A percentile compares a stretch with the other conserved stretches of the same genome.
These are phyloP conservation scores for Megacollybia marginata DNA, from an alignment of 768 basidiomycete species.

Conservation along the genomic window DNA sequence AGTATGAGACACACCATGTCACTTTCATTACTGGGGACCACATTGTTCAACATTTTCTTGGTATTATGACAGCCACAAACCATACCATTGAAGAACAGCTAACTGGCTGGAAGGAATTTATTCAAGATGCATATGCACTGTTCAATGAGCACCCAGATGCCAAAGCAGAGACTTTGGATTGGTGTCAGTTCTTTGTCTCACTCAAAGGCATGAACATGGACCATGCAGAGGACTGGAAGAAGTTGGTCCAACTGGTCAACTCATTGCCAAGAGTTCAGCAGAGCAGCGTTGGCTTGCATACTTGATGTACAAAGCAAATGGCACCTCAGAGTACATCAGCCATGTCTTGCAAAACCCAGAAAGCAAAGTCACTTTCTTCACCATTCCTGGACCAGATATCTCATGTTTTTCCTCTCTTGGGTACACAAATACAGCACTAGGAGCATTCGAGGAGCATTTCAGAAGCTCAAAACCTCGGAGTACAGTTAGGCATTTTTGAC, in stretches of 20 bases:
- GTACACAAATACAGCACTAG: no score
- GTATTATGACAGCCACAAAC: conserved; percentile 7
- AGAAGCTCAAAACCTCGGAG: no score
- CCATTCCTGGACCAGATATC: no score
- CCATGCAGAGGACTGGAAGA: conserved; percentile 19
- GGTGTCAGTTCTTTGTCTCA: conserved; percentile 5
- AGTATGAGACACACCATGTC: conserved; percentile 9
- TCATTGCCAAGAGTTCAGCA: no score
- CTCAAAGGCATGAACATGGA: conserved; percentile 11
- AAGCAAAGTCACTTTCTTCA: no score
- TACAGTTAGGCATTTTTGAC: no score
- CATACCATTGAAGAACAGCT: conserved; percentile 20
- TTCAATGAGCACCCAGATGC: conserved; percentile 12
- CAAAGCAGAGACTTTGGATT: background rate
- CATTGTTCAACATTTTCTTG: conserved; percentile 4
- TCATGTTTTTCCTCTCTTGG: no score
- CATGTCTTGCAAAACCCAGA: no score
- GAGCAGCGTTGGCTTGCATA: no score
- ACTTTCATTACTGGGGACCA: background rate
- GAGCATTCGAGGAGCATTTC: no score
- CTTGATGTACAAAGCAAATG: no score
- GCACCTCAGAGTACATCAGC: no score
- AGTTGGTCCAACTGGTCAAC: conserved; percentile 4
- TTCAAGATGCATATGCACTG: conserved; percentile 1
- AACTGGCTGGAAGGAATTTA: conserved; percentile 8